phyloP scores from a whole-genome alignment of 768 basidiomycete genomes.

The Tricholoma furcatifolium region DNA sequence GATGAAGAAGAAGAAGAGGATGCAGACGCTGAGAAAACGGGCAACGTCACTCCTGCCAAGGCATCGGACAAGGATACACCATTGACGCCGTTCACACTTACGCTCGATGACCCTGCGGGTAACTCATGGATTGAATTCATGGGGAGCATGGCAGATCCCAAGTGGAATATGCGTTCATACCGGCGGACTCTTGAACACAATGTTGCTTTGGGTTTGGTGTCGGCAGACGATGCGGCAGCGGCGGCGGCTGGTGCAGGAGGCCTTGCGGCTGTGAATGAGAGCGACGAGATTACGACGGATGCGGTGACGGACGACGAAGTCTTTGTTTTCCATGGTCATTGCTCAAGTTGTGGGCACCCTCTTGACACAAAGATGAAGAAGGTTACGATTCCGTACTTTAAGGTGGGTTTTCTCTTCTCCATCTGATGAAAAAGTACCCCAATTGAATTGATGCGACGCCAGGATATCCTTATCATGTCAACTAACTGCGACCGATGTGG shows the following conservation, averaged over 20 bases:
- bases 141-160: conserved; percentile 84
- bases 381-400: conserved; percentile 96
- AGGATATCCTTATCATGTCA: conserved; percentile 86
- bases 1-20: conserved; percentile 55
- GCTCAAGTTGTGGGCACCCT: conserved; percentile 83
- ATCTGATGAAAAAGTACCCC: not conserved
- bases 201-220: conserved; percentile 68
- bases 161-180: conserved; percentile 89
- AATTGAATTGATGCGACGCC: not conserved
- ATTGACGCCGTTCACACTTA: conserved; percentile 75
- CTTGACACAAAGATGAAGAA: conserved; percentile 94
- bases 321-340: conserved; percentile 69
- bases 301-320: conserved; percentile 76
- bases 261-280: conserved; percentile 5
- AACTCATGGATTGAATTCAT: conserved; percentile 96
- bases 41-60: conserved; percentile 24
- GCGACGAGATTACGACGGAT: conserved; percentile 19
- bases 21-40: conserved; percentile 38
- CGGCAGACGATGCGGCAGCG: conserved; percentile 38
- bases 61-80: conserved; percentile 44
- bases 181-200: conserved; percentile 81
- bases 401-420: conserved; percentile 48
- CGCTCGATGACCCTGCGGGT: conserved; percentile 89
- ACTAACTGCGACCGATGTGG: conserved; percentile 96
- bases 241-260: conserved; percentile 8